phyloP scores from a whole-genome alignment of 192 early-diverging fungal genomes.

The Coemansia sp. region DNA sequence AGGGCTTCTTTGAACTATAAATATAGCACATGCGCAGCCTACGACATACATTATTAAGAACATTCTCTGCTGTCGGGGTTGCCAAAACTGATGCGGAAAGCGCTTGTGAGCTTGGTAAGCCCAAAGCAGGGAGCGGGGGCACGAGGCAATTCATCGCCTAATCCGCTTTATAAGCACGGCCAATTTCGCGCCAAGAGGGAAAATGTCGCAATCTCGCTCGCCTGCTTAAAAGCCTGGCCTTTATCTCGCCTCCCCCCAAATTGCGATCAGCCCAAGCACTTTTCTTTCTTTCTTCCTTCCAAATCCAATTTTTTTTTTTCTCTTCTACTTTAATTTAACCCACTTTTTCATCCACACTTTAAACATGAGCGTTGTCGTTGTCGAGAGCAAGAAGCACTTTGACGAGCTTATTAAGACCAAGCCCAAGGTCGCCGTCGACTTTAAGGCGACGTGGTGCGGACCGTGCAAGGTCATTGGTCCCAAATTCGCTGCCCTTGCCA shows the following conservation, averaged over 20 bases:
- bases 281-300: neutral
- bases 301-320: slow-evolving; percentile 3
- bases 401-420: slow-evolving; percentile 28
- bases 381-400: slow-evolving; percentile 12
- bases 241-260: neutral
- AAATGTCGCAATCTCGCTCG: slow-evolving; percentile 7
- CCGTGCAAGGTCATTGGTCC: slow-evolving; percentile 79
- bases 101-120: too few species aligned
- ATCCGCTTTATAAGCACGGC: neutral
- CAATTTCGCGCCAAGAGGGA: neutral
- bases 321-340: neutral
- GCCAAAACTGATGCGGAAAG: neutral
- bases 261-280: neutral
- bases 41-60: neutral
- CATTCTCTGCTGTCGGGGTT: neutral
- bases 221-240: neutral
- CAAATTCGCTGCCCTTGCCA: slow-evolving; percentile 63
- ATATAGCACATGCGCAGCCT: neutral
- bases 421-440: slow-evolving; percentile 68
- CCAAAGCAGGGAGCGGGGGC: neutral
- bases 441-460: slow-evolving; percentile 81
- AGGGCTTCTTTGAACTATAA: neutral
- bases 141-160: neutral
- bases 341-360: neutral
- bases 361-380: neutral